Evolutionary conservation across 116 monocot genomes (phyloP).

Genomic region (Posidonia oceanica): DNA sequence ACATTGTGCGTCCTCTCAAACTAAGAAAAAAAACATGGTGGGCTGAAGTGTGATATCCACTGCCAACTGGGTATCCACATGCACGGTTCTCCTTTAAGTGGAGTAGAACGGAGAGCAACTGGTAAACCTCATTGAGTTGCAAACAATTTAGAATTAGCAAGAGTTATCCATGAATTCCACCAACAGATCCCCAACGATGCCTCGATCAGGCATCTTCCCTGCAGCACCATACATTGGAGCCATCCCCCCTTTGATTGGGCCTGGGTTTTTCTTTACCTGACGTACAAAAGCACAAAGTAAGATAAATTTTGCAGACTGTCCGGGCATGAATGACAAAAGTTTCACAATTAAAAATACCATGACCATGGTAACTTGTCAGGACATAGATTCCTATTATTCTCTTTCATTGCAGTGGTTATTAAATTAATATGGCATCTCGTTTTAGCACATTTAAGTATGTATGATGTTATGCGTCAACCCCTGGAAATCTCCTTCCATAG

Average conservation of each 20-base stretch:
- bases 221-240: constrained; percentile 95
- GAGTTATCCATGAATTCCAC: constrained; percentile 87
- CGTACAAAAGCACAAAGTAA: background rate
- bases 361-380: background rate
- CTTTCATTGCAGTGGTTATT: too few species aligned
- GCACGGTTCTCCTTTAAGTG: too few species aligned
- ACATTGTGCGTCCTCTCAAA: too few species aligned
- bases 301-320: background rate
- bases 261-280: constrained; percentile 85
- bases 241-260: constrained; percentile 69
- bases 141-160: constrained; percentile 29
- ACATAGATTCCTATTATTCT: background rate
- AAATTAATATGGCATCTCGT: too few species aligned
- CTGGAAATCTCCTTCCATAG: too few species aligned
- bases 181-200: constrained; percentile 62
- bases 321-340: background rate
- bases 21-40: too few species aligned
- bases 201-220: constrained; percentile 94
- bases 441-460: too few species aligned
- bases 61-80: too few species aligned
- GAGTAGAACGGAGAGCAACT: too few species aligned
- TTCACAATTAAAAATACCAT: background rate
- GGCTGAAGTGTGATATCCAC: too few species aligned
- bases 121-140: too few species aligned
- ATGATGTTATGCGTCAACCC: too few species aligned